A percentile compares a stretch with the other conserved stretches of the same genome.
These are phyloP conservation scores for Yamadazyma buinensis DNA, from an alignment of 1,139 yeast species.

Conservation along the genomic window DNA sequence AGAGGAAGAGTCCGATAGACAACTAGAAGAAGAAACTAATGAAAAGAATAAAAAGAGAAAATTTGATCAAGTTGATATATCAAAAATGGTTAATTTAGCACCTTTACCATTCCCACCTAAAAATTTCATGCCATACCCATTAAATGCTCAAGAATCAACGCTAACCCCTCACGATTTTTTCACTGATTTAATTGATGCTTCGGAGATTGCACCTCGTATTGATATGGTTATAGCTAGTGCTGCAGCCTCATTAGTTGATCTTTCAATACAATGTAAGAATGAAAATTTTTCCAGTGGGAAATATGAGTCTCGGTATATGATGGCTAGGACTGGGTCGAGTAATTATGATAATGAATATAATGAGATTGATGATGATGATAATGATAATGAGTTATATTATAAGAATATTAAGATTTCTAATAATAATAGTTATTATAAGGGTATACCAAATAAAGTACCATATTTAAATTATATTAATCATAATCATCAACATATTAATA, in stretches of 20 bases:
- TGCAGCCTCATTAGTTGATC: constrained; percentile 42
- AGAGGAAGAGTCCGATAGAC: constrained; percentile 1
- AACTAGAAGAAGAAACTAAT: constrained; percentile 3
- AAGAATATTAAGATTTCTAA: constrained; percentile 5
- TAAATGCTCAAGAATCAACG: constrained; percentile 33
- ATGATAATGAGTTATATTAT: constrained; percentile 4
- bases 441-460: no score
- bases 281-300: constrained; percentile 28
- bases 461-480: constrained; percentile 3
- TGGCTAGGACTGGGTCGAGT: constrained; percentile 1
- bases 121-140: constrained; percentile 48
- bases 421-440: background rate
- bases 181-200: constrained; percentile 34
- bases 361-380: constrained; percentile 7
- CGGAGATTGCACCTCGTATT: constrained; percentile 33
- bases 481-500: constrained; percentile 3
- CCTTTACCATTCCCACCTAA: constrained; percentile 49
- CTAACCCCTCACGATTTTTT: constrained; percentile 39
- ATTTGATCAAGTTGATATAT: background rate
- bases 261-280: constrained; percentile 29
- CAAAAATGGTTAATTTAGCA: constrained; percentile 26
- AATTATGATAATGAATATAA: constrained; percentile 9
- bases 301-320: constrained; percentile 9
- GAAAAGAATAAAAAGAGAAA: constrained; percentile 2
- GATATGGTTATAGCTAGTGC: constrained; percentile 51